These are phyloP conservation scores for Candida germanica DNA, from an alignment of 805 yeast species.

Conservation along the genomic window DNA sequence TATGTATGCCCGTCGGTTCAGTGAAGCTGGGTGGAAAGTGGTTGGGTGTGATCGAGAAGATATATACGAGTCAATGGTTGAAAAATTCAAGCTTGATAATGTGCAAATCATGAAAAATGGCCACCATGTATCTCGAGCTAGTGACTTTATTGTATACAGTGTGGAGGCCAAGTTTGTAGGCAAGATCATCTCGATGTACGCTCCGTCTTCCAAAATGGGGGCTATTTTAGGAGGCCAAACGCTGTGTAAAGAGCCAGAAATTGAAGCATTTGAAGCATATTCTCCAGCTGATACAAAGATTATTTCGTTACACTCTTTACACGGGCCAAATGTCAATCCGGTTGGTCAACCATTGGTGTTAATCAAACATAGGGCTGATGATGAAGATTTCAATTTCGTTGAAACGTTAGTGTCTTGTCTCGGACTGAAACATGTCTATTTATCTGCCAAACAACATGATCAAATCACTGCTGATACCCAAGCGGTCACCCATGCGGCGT, in stretches of 20 bases:
- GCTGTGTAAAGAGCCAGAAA: constrained; percentile 89
- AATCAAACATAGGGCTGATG: constrained; percentile 66
- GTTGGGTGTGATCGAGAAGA: constrained; percentile 86
- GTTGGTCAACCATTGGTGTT: constrained; percentile 91
- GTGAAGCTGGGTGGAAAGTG: constrained; percentile 84
- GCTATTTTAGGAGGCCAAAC: constrained; percentile 98
- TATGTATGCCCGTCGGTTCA: constrained; percentile 74
- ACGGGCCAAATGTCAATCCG: constrained; percentile 88
- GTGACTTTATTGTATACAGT: constrained; percentile 84
- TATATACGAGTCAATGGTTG: constrained; percentile 43
- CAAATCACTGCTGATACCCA: constrained; percentile 96
- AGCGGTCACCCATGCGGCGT: constrained; percentile 98
- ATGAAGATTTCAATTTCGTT: constrained; percentile 53
- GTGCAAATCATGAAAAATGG: constrained; percentile 74
- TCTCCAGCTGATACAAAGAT: constrained; percentile 81
- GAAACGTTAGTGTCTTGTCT: constrained; percentile 66
- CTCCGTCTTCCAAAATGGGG: constrained; percentile 83
- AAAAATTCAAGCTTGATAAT: constrained; percentile 36
- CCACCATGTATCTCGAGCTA: constrained; percentile 71
- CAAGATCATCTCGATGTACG: constrained; percentile 69
- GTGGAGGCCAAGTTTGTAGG: constrained; percentile 89
- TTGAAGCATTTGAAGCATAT: constrained; percentile 73
- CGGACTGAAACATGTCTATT: constrained; percentile 69
- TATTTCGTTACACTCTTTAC: constrained; percentile 85
- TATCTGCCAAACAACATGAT: constrained; percentile 88